Evolutionary conservation across 805 yeast genomes (phyloP).

Genomic region (Candida nonsorbophila): DNA sequence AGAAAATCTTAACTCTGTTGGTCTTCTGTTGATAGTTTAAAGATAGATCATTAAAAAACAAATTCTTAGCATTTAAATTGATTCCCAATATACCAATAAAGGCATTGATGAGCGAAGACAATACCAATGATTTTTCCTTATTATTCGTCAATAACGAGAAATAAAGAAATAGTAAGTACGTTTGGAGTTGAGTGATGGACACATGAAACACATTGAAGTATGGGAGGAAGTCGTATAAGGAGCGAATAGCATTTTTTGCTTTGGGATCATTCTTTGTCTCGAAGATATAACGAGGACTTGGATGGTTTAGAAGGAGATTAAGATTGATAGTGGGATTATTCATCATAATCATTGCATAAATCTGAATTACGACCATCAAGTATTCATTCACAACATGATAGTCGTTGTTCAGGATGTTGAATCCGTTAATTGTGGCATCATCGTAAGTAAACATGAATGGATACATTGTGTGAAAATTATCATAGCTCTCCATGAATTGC

Average conservation of each 20-base stretch:
- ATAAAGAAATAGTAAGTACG: conserved; percentile 43
- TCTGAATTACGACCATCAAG: conserved; percentile 40
- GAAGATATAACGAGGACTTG: conserved; percentile 23
- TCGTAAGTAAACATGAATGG: conserved; percentile 44
- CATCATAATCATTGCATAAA: conserved; percentile 49
- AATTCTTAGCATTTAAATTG: conserved; percentile 34
- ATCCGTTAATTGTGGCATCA: conserved; percentile 42
- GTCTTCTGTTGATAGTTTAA: conserved; percentile 30
- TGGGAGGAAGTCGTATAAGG: conserved; percentile 40
- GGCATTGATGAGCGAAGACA: conserved; percentile 35
- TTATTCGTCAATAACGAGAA: conserved; percentile 41
- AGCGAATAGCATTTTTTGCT: conserved; percentile 25
- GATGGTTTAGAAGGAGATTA: conserved; percentile 34
- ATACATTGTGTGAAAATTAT: conserved; percentile 42
- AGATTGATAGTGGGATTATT: conserved; percentile 43
- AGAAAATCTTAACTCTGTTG: conserved; percentile 39
- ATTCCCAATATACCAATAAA: conserved; percentile 40
- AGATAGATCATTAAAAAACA: conserved; percentile 44
- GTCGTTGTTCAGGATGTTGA: conserved; percentile 43
- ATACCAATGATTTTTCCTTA: conserved; percentile 33
- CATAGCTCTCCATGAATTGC: conserved; percentile 47
- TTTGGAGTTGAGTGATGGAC: conserved; percentile 44
- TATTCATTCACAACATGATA: conserved; percentile 37
- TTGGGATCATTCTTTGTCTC: conserved; percentile 8
- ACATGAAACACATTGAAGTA: conserved; percentile 46